Conservation (phyloP, 2,329 filamentous ascomycete species). For the Aspergillus texensis region DNA sequence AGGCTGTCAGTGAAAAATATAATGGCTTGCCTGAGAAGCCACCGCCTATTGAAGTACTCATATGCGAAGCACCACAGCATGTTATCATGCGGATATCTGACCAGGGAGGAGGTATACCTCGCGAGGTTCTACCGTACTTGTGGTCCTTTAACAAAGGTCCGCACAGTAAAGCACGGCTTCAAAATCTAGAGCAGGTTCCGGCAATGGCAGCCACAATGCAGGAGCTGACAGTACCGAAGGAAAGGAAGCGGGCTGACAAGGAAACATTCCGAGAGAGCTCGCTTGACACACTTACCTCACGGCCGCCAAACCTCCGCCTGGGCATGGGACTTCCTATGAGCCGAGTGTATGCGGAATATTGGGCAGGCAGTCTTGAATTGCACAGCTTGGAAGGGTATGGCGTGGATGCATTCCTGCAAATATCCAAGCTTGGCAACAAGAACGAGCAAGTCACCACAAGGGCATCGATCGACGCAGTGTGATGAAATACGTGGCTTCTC, state of each 20-base stretch:
- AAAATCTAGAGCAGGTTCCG: conserved; percentile 84
- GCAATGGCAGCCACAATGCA: conserved; percentile 92
- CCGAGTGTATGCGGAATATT: conserved; percentile 94
- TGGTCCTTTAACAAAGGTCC: conserved; percentile 98
- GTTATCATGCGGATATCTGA: conserved; percentile 97
- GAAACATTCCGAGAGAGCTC: conserved; percentile 61
- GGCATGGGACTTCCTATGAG: conserved; percentile 95
- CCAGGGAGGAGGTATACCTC: conserved; percentile 87
- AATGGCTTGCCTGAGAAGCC: conserved; percentile 54
- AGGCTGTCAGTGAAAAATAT: conserved; percentile 81
- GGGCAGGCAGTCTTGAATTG: conserved; percentile 88
- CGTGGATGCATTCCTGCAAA: conserved; percentile 92
- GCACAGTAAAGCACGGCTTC: conserved; percentile 72
- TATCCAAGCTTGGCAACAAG: conserved; percentile 95
- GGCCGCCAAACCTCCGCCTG: conserved; percentile 82
- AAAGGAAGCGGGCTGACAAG: conserved; percentile 34
- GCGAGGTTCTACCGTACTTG: conserved; percentile 81
- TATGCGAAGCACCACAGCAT: conserved; percentile 92
- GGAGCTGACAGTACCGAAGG: conserved; percentile 64
- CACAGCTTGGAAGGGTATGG: conserved; percentile 96
- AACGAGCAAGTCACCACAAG: conserved; percentile 87
- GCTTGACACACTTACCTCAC: conserved; percentile 75
- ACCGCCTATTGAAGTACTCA: conserved; percentile 87
- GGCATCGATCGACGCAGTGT: conserved; percentile 77
- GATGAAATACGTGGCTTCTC: conserved; percentile 18